Base-by-base conservation (phyloP, 306 rosid genomes). In the Inga oerstediana region DNA sequence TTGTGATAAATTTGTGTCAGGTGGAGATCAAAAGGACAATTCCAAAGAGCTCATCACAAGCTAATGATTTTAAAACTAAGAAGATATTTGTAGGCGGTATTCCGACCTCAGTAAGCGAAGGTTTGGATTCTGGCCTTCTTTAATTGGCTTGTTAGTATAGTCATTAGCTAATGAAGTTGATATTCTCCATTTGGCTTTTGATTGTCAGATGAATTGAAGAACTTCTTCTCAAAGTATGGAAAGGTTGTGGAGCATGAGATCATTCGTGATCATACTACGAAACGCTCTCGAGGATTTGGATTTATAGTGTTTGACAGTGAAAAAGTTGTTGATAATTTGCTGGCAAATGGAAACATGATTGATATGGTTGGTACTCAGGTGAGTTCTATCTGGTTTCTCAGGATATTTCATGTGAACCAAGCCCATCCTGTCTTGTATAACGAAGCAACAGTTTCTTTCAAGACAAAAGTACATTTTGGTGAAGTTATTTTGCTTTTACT, bases 311-410 rank as follows among this genome's bases (percentile, higher is more conserved):
- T 91, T 87, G 98, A 95, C 73, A 85, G 77, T 85, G 99, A 95
- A 69, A 96, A 92, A 87, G 93, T 86, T 84, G 99, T 95, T 77
- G 98, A 95, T 88, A 93, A 88, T 84, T 12, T 95, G 32, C 82
- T 95, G 82, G 80, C 94, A 41, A 91, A 92, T 79, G 99, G 98
- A 85, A 95, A 89, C 89, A 95, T 92, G 97, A 88, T 95, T 89
- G 97, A 95, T 90, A 92, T 95, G 98, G 91, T 73, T 3, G 98
- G 98, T 87, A 89, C 91, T 83, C 96, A 92, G 99, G 99, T 95
- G 90, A 93, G 99, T 88, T 88, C 66, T 86, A 83, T 71, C 70
- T 41, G 51, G 71, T 43, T 15, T n/a, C 64, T 39, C 20, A 10
- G 43, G 82, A 48, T 82, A 34, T 43, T 20, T 20, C 34, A 54